Evolutionary conservation across 2,329 filamentous ascomycete species (phyloP).

Genomic region (Epichloe aotearoae): DNA sequence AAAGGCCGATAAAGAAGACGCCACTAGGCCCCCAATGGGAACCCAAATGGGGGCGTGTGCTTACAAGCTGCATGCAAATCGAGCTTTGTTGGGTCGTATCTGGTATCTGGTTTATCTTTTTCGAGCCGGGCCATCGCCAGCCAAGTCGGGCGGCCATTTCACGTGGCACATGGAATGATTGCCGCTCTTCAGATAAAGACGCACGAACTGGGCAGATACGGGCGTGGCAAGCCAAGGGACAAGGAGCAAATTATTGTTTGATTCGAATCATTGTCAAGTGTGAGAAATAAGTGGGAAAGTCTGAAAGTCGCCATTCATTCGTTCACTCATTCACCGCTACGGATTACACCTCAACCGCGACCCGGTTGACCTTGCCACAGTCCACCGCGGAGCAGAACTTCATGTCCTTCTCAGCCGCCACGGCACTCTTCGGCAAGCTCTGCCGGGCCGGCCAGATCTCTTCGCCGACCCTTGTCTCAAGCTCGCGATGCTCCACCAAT

Average conservation of each 20-base stretch:
- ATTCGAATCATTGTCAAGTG: no score
- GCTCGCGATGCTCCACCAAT: conserved; percentile 32
- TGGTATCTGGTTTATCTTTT: not conserved
- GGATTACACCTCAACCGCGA: conserved; percentile 1
- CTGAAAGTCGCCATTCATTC: no score
- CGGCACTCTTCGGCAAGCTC: conserved; percentile 15
- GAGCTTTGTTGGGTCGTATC: not conserved
- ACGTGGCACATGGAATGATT: no score
- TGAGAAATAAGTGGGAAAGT: no score
- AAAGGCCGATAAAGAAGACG: conserved; percentile 6
- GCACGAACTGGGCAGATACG: no score
- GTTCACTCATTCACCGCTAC: not conserved
- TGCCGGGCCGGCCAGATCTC: conserved; percentile 41
- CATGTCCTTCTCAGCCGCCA: conserved; percentile 15
- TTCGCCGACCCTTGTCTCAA: conserved; percentile 28
- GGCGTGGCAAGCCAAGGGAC: no score
- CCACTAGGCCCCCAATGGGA: not conserved
- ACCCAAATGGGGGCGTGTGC: no score
- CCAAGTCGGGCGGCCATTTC: not conserved
- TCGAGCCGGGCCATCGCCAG: not conserved
- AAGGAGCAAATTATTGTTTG: no score
- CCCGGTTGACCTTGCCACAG: conserved; percentile 15
- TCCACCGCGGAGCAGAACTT: conserved; percentile 23
- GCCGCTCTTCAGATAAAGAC: no score
- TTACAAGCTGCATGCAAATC: not conserved